A percentile compares a stretch with the other conserved stretches of the same genome.
These are phyloP conservation scores for Dipteronia dyeriana DNA, from an alignment of 345 rosid species.

Conservation along the genomic window DNA sequence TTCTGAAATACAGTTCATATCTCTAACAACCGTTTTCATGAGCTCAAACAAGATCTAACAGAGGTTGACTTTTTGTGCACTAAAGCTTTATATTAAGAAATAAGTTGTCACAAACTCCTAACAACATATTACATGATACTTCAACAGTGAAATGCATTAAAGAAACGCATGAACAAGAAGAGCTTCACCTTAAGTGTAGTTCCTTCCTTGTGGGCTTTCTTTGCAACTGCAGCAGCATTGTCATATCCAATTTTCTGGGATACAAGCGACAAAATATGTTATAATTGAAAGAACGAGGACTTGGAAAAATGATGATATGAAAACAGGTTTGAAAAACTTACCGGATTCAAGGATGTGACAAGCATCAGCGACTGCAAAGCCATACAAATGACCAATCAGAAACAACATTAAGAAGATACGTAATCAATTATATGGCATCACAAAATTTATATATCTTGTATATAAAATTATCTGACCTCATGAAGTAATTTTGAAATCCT, in stretches of 20 bases:
- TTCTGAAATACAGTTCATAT: background rate
- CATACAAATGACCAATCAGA: constrained; percentile 27
- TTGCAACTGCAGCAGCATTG: constrained; percentile 98
- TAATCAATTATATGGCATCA: background rate
- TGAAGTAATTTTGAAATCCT: constrained; percentile 86
- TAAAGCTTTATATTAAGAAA: background rate
- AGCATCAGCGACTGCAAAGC: constrained; percentile 89
- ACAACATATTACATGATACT: background rate
- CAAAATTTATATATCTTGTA: background rate
- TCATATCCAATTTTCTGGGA: constrained; percentile 93
- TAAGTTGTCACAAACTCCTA: background rate
- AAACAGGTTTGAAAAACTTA: constrained; percentile 42
- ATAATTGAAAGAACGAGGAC: background rate
- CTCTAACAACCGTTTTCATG: background rate
- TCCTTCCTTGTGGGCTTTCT: constrained; percentile 97
- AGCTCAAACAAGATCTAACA: background rate
- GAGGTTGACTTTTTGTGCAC: background rate
- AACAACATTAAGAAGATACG: constrained; percentile 21
- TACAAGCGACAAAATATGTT: constrained; percentile 14
- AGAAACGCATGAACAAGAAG: background rate
- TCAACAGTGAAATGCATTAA: background rate
- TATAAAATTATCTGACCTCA: constrained; percentile 52
- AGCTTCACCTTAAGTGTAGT: constrained; percentile 74
- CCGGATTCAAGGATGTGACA: constrained; percentile 96
- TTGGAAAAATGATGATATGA: constrained; percentile 4